Evolutionary conservation across 176 grass and related monocot species (phyloP).

Genomic region (Tillandsia leiboldiana): DNA sequence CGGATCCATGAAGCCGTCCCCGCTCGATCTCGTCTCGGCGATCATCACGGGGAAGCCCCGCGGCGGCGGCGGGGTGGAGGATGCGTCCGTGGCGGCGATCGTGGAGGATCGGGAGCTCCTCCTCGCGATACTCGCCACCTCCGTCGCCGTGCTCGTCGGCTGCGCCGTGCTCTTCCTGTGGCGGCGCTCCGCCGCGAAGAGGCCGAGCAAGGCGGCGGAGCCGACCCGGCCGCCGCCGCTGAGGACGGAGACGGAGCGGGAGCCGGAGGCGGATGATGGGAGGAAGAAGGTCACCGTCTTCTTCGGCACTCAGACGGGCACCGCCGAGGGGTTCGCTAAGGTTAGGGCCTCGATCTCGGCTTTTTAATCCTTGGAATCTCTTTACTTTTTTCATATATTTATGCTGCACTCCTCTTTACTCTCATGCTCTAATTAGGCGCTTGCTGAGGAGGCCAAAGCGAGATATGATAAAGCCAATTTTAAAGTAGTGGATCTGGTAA

Average conservation of each 20-base stretch:
- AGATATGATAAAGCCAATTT: conserved; percentile 77
- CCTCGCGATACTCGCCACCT: conserved; percentile 30
- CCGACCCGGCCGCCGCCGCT: not conserved
- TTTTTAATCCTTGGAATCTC: not conserved
- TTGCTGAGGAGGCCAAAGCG: conserved; percentile 68
- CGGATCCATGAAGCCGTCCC: conserved; percentile 23
- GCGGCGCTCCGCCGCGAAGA: conserved; percentile 25
- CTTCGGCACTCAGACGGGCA: conserved; percentile 94
- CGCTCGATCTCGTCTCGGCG: conserved; percentile 64
- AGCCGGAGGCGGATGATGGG: conserved; percentile 39
- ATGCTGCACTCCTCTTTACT: not conserved
- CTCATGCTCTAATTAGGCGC: conserved; percentile 23
- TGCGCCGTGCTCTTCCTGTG: conserved; percentile 60
- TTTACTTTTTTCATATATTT: not conserved
- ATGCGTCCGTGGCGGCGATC: conserved; percentile 10
- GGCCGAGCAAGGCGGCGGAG: conserved; percentile 24
- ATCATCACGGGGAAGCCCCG: conserved; percentile 33
- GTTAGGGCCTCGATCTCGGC: conserved; percentile 16
- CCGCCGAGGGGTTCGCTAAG: conserved; percentile 94
- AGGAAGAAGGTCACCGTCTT: conserved; percentile 64
- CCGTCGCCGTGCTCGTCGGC: conserved; percentile 50
- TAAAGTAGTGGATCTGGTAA: conserved; percentile 86
- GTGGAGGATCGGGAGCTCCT: conserved; percentile 28
- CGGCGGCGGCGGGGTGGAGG: conserved; percentile 13
- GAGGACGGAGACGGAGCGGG: not conserved